Evolutionary conservation across 345 rosid genomes (phyloP), one percentile per base, ranked within the genome.

Genomic region (Pugionium cornutum): DNA sequence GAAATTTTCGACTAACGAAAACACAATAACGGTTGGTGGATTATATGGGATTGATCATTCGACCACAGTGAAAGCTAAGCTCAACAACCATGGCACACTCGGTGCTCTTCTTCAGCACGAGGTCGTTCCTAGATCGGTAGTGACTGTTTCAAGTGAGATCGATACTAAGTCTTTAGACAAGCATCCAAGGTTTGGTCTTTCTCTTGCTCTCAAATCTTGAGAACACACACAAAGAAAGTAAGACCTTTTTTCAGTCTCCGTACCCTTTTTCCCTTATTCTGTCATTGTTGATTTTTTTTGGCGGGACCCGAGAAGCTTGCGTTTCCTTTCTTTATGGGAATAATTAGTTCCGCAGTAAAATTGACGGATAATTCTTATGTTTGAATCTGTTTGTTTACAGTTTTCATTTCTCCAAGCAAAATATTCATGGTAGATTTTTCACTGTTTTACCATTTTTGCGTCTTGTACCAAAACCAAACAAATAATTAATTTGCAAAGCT

Each of bases 41-140:
- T 73, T 79, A 7, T 82, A 83, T 48, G 85, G 95, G 1, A 56
- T 94, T 36, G 99, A 94, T 79, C 80, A 80, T 47, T 64, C 83
- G 71, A 94, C 97, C 4, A 18, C 79, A 26, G 80, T 86, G 76
- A 94, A 90, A 77, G 97, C 89, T 42, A 94, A 88, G 79, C 89
- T 94, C 48, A 84, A 88, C 80, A 90, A 82, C 75, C 74, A 80
- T 41, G 99, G 97, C 67, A 88, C 74, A 58, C 86, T 94, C 6
- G 90, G 89, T 59, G 96, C 92, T 18, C 44, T 94, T 71, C 45
- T 94, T 52, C 97, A 94, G 81, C 97, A 90, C 54, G 97, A 94
- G 79, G 80, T 94, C 33, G 44, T 88, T 6, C 96, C 91, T 0
- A 86, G 80, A 66, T 90, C 99, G 0, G 9, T 90, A 54, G 61